Evolutionary conservation across 768 basidiomycete species (phyloP).

Genomic region (Trametes elegans): DNA sequence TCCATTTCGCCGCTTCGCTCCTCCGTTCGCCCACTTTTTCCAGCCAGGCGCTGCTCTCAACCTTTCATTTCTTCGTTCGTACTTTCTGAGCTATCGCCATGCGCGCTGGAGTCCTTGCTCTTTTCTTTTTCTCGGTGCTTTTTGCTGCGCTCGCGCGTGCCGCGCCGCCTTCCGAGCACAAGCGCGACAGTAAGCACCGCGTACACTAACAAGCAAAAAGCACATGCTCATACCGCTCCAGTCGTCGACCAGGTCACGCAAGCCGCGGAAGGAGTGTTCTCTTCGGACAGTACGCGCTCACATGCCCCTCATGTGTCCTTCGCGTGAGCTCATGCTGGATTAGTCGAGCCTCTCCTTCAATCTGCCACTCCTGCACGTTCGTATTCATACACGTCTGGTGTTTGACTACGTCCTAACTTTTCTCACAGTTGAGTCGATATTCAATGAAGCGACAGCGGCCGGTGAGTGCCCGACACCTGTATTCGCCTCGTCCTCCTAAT

Average conservation of each 20-base stretch:
- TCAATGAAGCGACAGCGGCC: conserved; percentile 1
- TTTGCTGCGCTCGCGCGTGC: conserved; percentile 11
- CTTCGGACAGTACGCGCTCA: not conserved
- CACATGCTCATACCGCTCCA: not conserved
- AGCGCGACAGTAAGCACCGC: conserved; percentile 2
- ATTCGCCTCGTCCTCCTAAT: not conserved
- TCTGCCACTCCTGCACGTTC: not conserved
- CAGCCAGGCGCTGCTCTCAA: conserved; percentile 13
- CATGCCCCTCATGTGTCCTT: too few relatives aligned
- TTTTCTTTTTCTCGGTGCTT: not conserved
- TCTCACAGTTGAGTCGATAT: not conserved
- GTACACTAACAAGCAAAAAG: not conserved
- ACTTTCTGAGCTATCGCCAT: not conserved
- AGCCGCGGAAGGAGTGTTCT: not conserved
- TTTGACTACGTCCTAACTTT: not conserved
- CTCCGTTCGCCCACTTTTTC: not conserved
- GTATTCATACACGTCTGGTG: not conserved
- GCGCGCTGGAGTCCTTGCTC: conserved; percentile 8
- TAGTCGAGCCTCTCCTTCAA: conserved; percentile 3
- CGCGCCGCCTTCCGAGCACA: not conserved
- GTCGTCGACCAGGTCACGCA: not conserved
- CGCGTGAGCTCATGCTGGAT: not conserved
- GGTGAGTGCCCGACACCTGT: not conserved
- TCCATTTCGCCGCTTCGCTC: not conserved
- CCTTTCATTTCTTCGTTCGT: not conserved